These are phyloP conservation scores for Lizonia empirigonia DNA, from an alignment of 2,329 filamentous ascomycete genomes.

Conservation along the genomic window DNA sequence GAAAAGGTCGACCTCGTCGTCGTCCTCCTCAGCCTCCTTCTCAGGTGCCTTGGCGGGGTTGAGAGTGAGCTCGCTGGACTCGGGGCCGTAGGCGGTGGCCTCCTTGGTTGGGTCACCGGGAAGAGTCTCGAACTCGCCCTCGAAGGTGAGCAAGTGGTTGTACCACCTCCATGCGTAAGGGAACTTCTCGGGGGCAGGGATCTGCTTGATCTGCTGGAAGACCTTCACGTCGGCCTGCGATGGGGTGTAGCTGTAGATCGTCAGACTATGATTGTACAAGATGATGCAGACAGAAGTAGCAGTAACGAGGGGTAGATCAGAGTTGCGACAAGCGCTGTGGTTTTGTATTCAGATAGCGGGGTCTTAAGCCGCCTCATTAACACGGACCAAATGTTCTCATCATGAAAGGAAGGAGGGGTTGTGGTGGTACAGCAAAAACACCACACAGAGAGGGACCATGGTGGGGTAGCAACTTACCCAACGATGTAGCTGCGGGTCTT, in stretches of 20 bases:
- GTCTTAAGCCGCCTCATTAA: conserved; percentile 95
- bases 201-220: conserved; percentile 84
- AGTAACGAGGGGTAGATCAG: conserved; percentile 56
- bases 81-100: conserved; percentile 90
- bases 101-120: conserved; percentile 89
- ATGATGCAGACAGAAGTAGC: conserved; percentile 16
- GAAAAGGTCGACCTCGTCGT: conserved; percentile 89
- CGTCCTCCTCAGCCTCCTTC: conserved; percentile 61
- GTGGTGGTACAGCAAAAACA: conserved; percentile 30
- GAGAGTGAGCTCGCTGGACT: conserved; percentile 74
- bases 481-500: conserved; percentile 79
- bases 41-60: conserved; percentile 85
- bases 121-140: conserved; percentile 89
- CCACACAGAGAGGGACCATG: conserved; percentile 20
- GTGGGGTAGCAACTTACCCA: conserved; percentile 67
- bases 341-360: conserved; percentile 78
- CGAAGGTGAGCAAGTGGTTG: conserved; percentile 94
- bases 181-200: conserved; percentile 84
- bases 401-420: conserved; percentile 56
- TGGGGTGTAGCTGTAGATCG: conserved; percentile 62
- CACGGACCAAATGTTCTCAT: conserved; percentile 95
- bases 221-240: conserved; percentile 95
- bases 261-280: conserved; percentile 31
- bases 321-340: conserved; percentile 76
- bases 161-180: conserved; percentile 97